phyloP scores from a whole-genome alignment of 2,329 filamentous ascomycete genomes.

The Clonostachys chloroleuca region DNA sequence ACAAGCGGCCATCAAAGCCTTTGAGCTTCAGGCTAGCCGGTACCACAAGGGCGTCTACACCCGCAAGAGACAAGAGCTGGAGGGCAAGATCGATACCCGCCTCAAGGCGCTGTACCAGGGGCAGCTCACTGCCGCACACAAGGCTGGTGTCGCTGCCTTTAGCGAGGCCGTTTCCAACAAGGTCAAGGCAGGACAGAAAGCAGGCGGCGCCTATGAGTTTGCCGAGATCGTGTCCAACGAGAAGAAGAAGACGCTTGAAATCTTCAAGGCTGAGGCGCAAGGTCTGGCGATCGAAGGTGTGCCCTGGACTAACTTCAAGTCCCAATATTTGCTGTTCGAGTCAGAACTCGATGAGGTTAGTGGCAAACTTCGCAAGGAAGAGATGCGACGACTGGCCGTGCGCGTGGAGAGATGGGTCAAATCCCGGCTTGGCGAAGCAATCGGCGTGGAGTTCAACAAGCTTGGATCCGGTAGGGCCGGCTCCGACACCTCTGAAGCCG shows the following conservation, averaged over 20 bases:
- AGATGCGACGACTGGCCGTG: conserved; percentile 89
- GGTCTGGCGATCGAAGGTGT: conserved; percentile 74
- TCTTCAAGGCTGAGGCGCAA: conserved; percentile 73
- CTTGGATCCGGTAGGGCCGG: conserved; percentile 84
- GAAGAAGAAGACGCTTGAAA: conserved; percentile 69
- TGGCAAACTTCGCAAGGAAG: conserved; percentile 79
- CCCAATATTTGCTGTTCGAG: conserved; percentile 75
- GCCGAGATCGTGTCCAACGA: conserved; percentile 86
- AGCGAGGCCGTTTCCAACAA: conserved; percentile 80
- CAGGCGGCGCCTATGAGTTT: conserved; percentile 87
- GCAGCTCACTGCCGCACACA: conserved; percentile 87
- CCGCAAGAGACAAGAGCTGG: conserved; percentile 79
- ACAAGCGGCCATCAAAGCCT: conserved; percentile 70
- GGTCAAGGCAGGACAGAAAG: conserved; percentile 91
- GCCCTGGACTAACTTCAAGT: conserved; percentile 81
- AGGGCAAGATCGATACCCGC: conserved; percentile 80
- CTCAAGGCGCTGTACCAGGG: conserved; percentile 84
- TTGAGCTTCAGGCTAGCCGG: conserved; percentile 84
- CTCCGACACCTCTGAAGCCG: conserved; percentile 72
- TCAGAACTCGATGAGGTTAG: conserved; percentile 92
- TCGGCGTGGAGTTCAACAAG: conserved; percentile 94
- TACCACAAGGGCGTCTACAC: conserved; percentile 96
- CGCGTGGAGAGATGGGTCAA: conserved; percentile 93
- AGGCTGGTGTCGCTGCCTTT: conserved; percentile 78
- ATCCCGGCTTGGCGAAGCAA: conserved; percentile 78